Conservation (phyloP, 202 grass and related monocot species). For the Setaria italica region DNA sequence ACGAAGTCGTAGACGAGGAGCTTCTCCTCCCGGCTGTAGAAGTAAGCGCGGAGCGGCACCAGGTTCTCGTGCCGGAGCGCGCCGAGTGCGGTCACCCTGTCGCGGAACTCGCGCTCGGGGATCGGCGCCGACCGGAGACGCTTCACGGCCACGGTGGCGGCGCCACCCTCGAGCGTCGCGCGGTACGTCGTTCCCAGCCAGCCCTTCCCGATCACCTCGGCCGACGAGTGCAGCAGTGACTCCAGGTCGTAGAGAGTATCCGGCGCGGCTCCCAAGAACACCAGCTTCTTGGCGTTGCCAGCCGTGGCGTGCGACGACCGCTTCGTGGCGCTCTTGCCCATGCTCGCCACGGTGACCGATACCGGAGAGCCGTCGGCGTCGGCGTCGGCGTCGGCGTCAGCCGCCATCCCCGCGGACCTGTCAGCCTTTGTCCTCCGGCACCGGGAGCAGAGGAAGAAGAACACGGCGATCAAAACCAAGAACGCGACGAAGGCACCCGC, state of each 20-base stretch:
- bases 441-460: slow-evolving; percentile 54
- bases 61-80: slow-evolving; percentile 62
- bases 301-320: not conserved
- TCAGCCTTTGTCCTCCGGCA: slow-evolving; percentile 9
- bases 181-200: slow-evolving; percentile 86
- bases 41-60: slow-evolving; percentile 72
- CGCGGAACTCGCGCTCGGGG: slow-evolving; percentile 64
- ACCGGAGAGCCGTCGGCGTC: slow-evolving; percentile 6
- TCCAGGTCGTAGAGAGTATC: slow-evolving; percentile 70
- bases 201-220: slow-evolving; percentile 85
- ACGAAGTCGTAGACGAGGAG: slow-evolving; percentile 81
- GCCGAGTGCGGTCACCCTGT: slow-evolving; percentile 51
- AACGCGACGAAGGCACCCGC: slow-evolving; percentile 47
- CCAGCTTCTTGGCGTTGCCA: slow-evolving; percentile 57
- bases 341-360: slow-evolving; percentile 20
- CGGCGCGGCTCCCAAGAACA: slow-evolving; percentile 55
- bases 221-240: slow-evolving; percentile 73
- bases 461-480: slow-evolving; percentile 38
- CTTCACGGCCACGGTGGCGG: slow-evolving; percentile 64
- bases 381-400: slow-evolving; percentile 8
- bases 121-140: slow-evolving; percentile 62
- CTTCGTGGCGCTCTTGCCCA: slow-evolving; percentile 9
- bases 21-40: slow-evolving; percentile 84
- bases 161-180: slow-evolving; percentile 69
- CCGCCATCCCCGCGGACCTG: not conserved